Percentiles rank a stretch among this genome's conserved stretches.
Evolutionary conservation across 768 basidiomycete species (phyloP).

Genomic region (Boletus reticulatus): DNA sequence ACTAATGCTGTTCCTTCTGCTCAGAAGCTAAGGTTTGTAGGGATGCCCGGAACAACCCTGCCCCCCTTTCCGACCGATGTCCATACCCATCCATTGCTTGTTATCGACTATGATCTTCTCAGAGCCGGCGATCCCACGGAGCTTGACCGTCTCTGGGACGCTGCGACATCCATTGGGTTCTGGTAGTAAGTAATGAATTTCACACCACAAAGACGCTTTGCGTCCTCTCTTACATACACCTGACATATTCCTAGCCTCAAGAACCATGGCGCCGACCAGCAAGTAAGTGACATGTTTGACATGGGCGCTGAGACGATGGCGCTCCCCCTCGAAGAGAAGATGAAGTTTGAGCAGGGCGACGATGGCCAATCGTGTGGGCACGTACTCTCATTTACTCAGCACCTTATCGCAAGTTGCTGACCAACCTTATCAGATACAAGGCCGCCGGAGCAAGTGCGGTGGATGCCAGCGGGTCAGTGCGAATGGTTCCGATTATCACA

Average conservation of each 20-base stretch:
- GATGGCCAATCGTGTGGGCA: conserved; percentile 40
- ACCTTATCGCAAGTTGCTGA: neutral
- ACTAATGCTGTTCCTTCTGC: neutral
- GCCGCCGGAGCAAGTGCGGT: conserved; percentile 60
- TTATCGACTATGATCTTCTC: conserved; percentile 44
- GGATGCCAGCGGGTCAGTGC: conserved; percentile 49
- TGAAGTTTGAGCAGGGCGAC: conserved; percentile 43
- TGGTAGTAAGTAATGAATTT: conserved; percentile 44
- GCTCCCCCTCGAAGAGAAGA: conserved; percentile 41
- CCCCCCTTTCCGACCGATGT: conserved; percentile 47
- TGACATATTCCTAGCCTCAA: conserved; percentile 33
- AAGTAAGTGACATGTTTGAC: conserved; percentile 40
- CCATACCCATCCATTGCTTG: conserved; percentile 42
- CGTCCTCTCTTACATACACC: neutral
- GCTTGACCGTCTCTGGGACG: conserved; percentile 44
- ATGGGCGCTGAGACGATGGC: conserved; percentile 41
- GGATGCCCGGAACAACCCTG: conserved; percentile 33
- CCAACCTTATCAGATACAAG: conserved; percentile 47
- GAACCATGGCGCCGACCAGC: conserved; percentile 40
- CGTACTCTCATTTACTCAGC: neutral
- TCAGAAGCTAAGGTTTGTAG: neutral
- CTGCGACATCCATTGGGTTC: conserved; percentile 48
- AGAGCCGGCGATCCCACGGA: conserved; percentile 36
- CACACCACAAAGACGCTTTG: too few relatives aligned
- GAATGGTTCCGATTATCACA: neutral